Base-by-base conservation (phyloP, 192 early-diverging fungal genomes). In the Backusella liffmaniae region DNA sequence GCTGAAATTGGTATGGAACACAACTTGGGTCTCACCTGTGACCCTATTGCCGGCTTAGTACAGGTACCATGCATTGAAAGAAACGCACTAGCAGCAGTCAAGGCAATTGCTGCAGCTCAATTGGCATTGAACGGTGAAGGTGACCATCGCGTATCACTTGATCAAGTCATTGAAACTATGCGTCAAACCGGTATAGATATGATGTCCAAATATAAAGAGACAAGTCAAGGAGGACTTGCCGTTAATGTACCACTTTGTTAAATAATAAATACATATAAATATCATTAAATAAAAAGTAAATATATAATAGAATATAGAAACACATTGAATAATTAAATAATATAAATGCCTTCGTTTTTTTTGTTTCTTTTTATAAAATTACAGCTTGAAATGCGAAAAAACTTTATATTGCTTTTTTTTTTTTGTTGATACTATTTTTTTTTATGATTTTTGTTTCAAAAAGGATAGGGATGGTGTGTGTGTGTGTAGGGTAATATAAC, bases 151-250 rank as follows among this genome's bases (percentile, higher is more conserved):
- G 97, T 98, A 16, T 93, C 93, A n/a, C 86, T 97, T 32, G 96
- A 97, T 77, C 94, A 97, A 82, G 96, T 96, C 36, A 97, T 97
- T 79, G 94, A 95, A 82, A 96, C 96, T 1, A 97, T 97, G 96
- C 88, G 94, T 37, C 94, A 97, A 85, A 96, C 96, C 2, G 94
- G 94, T 77, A 80, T 90, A 4, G 95, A 96, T 80, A 96, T 96
- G 95, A 90, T 91, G 90, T 91, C 87, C 66, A 98, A 98, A 84
- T 98, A 98, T 88, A 98, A 98, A 84, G 97, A 98, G 78, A 98
- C 97, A 0, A 92, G 90, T 26, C 93, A 94, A 77, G 97, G 95
- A 69, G 97, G 97, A 32, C 88, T 98, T 37, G 94, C 95, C 7
- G 95, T 96, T 44, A 96, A 96, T 84, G 95, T 97, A 7, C 93